phyloP scores from a whole-genome alignment of 225 moss, liverwort and hornwort genomes.

The Antitrichia curtipendula region DNA sequence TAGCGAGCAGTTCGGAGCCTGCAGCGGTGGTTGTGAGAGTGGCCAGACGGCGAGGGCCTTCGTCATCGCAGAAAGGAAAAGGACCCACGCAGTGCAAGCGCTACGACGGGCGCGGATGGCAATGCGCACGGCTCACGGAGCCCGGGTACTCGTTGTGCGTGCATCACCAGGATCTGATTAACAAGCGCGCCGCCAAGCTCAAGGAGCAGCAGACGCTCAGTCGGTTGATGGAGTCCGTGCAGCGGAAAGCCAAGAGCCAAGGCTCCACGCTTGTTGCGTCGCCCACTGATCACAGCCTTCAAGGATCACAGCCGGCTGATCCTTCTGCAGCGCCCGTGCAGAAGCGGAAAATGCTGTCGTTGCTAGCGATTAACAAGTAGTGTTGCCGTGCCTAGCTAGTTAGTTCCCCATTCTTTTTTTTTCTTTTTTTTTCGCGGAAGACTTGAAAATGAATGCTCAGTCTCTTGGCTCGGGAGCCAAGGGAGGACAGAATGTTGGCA shows the following conservation, averaged over 20 bases:
- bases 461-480: background rate
- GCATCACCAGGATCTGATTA: conserved; percentile 48
- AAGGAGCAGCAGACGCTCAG: conserved; percentile 39
- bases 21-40: conserved; percentile 20
- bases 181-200: conserved; percentile 48
- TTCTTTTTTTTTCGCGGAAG: background rate
- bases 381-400: background rate
- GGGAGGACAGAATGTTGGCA: background rate
- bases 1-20: background rate
- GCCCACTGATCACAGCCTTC: background rate
- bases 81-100: conserved; percentile 53
- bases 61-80: conserved; percentile 43
- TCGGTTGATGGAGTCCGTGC: conserved; percentile 21
- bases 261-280: background rate
- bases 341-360: conserved; percentile 28
- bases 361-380: conserved; percentile 22
- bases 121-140: conserved; percentile 45
- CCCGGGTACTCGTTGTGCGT: conserved; percentile 47
- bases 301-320: background rate
- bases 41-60: conserved; percentile 31
- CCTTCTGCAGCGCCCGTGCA: background rate
- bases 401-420: background rate
- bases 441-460: background rate
- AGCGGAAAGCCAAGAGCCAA: conserved; percentile 10
- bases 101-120: conserved; percentile 52